Base-by-base conservation (phyloP, 345 rosid species). In the Eucalyptus cladocalyx region DNA sequence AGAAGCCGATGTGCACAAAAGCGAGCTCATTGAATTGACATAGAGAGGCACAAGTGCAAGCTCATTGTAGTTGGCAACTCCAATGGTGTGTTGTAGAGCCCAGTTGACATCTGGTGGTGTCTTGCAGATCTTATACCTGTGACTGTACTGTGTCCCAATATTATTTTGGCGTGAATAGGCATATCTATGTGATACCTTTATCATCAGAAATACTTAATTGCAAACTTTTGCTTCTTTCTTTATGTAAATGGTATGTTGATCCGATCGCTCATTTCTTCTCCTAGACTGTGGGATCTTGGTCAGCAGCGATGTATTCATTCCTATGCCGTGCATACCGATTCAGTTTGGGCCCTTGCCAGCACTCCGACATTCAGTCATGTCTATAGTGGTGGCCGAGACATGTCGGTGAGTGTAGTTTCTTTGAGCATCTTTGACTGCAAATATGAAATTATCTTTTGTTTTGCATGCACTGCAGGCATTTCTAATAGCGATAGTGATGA, bases 321-420 rank as follows among this genome's bases (percentile, higher is more conserved):
- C 80, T 98, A 98, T 93, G 99, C 99, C 32, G 99, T 98, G 90
- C 99, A 98, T 91, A 98, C 99, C 67, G 99, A 98, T 94, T 98
- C 99, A 92, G 99, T 98, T 86, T 98, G 99, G 99, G 98, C 99
- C 45, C 99, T 98, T 94, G 99, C 99, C 86, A 96, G 99, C 95
- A 94, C 97, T 87, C 95, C 99, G 37, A 91, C 99, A 32, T 97
- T 98, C 93, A 96, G 92, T 94, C 99, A 98, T 89, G 99, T 97
- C 91, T 98, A 98, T 91, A 98, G 99, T 86, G 99, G 99, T 80
- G 99, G 99, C 89, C 96, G 99, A 94, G 99, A 98, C 92, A 95
- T 92, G 92, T 97, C 97, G 92, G 99, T 98, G 90, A 97, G 99
- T 81, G 16, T 37, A 50, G 28, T 86, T 87, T 87, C 37, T 76